phyloP scores from a whole-genome alignment of 805 yeast genomes.

The Pichia phayaonensis region DNA sequence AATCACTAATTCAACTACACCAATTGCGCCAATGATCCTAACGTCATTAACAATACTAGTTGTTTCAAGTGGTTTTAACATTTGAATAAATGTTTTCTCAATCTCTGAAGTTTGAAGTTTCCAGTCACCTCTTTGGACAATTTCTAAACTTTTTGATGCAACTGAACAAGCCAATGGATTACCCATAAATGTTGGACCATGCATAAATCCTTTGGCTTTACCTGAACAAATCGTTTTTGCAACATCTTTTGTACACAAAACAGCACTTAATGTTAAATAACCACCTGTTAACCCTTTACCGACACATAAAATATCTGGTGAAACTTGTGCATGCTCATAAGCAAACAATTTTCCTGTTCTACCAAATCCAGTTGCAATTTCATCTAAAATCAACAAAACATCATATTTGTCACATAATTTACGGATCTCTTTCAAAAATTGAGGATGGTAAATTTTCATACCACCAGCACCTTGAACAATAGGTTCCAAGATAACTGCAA shows the following conservation, averaged over 20 bases:
- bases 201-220: slow-evolving; percentile 8
- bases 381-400: slow-evolving; percentile 40
- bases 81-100: not conserved
- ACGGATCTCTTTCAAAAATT: slow-evolving; percentile 20
- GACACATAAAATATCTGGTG: slow-evolving; percentile 40
- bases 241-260: slow-evolving; percentile 6
- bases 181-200: slow-evolving; percentile 12
- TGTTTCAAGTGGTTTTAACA: not conserved
- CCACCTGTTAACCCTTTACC: slow-evolving; percentile 45
- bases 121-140: slow-evolving; percentile 5
- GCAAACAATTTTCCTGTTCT: slow-evolving; percentile 42
- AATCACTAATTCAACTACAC: slow-evolving; percentile 5
- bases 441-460: slow-evolving; percentile 11
- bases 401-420: slow-evolving; percentile 44
- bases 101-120: slow-evolving; percentile 2
- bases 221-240: slow-evolving; percentile 6
- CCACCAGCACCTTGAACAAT: slow-evolving; percentile 19
- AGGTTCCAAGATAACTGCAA: slow-evolving; percentile 16
- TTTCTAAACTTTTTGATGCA: slow-evolving; percentile 8
- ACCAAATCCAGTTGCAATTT: slow-evolving; percentile 51
- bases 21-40: slow-evolving; percentile 8
- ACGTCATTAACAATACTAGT: slow-evolving; percentile 3
- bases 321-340: slow-evolving; percentile 37
- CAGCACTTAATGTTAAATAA: slow-evolving; percentile 17
- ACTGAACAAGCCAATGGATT: slow-evolving; percentile 9